Conservation (phyloP, 2,329 filamentous ascomycete genomes). For the Xylariales sp. region DNA sequence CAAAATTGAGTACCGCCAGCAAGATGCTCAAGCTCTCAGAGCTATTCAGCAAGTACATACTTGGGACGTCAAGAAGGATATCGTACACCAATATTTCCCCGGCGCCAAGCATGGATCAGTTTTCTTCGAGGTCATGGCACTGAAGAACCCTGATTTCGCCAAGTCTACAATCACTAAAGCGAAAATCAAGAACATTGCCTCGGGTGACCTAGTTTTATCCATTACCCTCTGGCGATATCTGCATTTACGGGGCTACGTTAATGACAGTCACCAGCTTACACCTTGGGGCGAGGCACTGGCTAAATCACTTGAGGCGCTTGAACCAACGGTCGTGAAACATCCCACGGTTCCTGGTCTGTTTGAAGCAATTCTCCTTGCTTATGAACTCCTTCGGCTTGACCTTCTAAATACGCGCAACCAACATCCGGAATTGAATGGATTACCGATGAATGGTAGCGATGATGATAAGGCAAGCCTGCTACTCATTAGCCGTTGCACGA, state of each 20-base stretch:
- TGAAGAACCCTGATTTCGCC: constrained; percentile 77
- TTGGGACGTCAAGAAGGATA: constrained; percentile 79
- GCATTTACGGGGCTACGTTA: constrained; percentile 86
- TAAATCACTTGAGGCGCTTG: constrained; percentile 72
- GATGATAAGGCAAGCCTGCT: constrained; percentile 82
- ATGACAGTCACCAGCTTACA: constrained; percentile 82
- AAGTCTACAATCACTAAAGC: constrained; percentile 73
- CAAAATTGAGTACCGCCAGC: constrained; percentile 71
- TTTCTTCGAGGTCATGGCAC: constrained; percentile 71
- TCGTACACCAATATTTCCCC: constrained; percentile 62
- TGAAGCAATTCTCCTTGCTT: constrained; percentile 83
- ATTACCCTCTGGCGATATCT: constrained; percentile 90
- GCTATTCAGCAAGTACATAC: constrained; percentile 61
- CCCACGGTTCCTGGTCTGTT: constrained; percentile 66
- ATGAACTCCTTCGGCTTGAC: constrained; percentile 85
- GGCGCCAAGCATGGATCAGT: constrained; percentile 59
- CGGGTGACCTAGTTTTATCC: constrained; percentile 72
- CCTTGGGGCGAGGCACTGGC: constrained; percentile 84
- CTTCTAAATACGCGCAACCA: constrained; percentile 77
- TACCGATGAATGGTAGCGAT: constrained; percentile 68
- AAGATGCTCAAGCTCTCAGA: constrained; percentile 55
- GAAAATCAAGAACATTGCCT: constrained; percentile 70
- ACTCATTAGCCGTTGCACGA: constrained; percentile 87
- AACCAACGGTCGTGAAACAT: constrained; percentile 62
- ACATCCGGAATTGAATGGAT: constrained; percentile 65